phyloP scores from a whole-genome alignment of 2,329 filamentous ascomycete species.

The Septoria petroselini region DNA sequence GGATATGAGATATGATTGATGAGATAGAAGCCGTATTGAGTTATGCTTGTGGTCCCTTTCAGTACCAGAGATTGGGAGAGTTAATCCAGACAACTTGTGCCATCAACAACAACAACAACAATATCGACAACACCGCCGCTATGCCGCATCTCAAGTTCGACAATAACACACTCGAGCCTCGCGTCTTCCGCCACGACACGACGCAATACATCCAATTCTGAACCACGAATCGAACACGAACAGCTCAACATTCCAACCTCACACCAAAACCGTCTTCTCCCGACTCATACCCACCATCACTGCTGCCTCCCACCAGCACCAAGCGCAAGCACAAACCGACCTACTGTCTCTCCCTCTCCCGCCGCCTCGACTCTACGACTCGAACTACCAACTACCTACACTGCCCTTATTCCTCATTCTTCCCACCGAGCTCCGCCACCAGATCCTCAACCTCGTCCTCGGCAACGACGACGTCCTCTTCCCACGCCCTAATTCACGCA shows the following conservation, averaged over 20 bases:
- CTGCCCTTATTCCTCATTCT: slow-evolving; percentile 16
- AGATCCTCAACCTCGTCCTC: slow-evolving; percentile 14
- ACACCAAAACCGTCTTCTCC: no score
- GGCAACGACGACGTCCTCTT: slow-evolving; percentile 18
- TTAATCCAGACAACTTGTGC: no score
- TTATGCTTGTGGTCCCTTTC: no score
- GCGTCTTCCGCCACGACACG: neutral
- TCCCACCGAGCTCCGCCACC: slow-evolving; percentile 20
- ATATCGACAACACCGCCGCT: neutral
- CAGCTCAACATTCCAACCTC: no score
- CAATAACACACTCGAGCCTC: slow-evolving; percentile 1
- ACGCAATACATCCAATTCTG: neutral
- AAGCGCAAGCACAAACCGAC: slow-evolving; percentile 9
- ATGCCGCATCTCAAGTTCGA: slow-evolving; percentile 10
- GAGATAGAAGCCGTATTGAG: neutral
- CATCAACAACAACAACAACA: no score
- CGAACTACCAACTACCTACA: neutral
- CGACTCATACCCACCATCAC: neutral
- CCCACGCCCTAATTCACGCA: slow-evolving; percentile 8
- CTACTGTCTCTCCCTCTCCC: slow-evolving; percentile 16
- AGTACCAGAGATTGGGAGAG: neutral
- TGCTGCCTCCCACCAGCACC: neutral
- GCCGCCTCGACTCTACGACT: slow-evolving; percentile 13
- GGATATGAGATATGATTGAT: neutral
- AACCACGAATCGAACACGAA: neutral